Conservation (phyloP, 2,329 filamentous ascomycete genomes). For the Alternaria triticina region DNA sequence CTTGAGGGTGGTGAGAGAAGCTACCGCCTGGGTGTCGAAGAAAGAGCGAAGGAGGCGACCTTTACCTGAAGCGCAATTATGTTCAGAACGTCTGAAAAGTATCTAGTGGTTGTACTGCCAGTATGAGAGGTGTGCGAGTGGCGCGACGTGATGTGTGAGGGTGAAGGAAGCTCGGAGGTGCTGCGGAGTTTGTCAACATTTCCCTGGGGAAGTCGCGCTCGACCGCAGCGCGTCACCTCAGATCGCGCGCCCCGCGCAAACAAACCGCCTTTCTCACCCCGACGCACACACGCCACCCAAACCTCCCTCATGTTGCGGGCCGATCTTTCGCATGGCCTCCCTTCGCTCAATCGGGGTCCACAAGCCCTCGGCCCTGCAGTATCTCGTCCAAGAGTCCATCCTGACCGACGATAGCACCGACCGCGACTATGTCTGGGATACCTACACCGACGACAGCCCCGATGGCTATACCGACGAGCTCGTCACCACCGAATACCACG, state of each 20-base stretch:
- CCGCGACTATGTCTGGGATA: constrained; percentile 78
- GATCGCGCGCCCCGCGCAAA: constrained; percentile 23
- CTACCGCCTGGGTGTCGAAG: neutral
- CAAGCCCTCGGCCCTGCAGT: constrained; percentile 80
- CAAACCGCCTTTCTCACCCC: constrained; percentile 9
- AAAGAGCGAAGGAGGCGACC: neutral
- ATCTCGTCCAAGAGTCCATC: constrained; percentile 81
- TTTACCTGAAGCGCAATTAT: neutral
- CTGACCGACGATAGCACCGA: constrained; percentile 71
- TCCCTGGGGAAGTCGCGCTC: constrained; percentile 28
- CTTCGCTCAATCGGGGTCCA: constrained; percentile 91
- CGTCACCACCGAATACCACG: constrained; percentile 74
- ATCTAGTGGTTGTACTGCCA: neutral
- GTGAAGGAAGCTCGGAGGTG: constrained; percentile 19
- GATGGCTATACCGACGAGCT: constrained; percentile 74
- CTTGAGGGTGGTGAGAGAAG: neutral
- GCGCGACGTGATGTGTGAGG: neutral
- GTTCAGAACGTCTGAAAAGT: neutral
- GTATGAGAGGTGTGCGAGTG: neutral
- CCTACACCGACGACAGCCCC: constrained; percentile 56
- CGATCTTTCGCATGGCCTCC: constrained; percentile 72
- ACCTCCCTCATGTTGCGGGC: constrained; percentile 40
- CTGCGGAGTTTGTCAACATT: constrained; percentile 14
- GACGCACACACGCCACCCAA: neutral
- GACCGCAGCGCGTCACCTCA: constrained; percentile 34